These are phyloP conservation scores for Cicer arietinum DNA, from an alignment of 306 rosid species.

Conservation along the genomic window DNA sequence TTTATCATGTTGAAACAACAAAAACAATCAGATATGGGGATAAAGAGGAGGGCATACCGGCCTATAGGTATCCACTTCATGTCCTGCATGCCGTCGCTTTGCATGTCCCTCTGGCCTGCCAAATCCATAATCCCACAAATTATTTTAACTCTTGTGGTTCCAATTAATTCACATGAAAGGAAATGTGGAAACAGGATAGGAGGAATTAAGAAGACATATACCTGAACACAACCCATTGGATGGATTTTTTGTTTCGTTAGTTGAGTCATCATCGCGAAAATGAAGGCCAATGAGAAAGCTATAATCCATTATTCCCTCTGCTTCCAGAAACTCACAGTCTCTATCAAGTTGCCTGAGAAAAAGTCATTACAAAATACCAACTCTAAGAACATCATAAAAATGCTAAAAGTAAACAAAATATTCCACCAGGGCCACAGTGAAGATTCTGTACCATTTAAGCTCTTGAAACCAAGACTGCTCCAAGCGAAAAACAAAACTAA, in stretches of 20 bases:
- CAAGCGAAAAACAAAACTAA: constrained; percentile 58
- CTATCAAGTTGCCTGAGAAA: constrained; percentile 60
- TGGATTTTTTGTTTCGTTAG: constrained; percentile 46
- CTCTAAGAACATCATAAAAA: constrained; percentile 13
- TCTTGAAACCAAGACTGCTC: constrained; percentile 63
- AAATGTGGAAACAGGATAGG: constrained; percentile 3
- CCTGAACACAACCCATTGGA: constrained; percentile 42
- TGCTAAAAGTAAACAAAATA: neutral
- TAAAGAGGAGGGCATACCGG: constrained; percentile 52
- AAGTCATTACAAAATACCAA: constrained; percentile 41
- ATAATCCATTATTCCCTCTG: constrained; percentile 67
- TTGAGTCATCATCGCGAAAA: constrained; percentile 50
- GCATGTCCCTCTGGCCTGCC: constrained; percentile 51
- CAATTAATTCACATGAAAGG: constrained; percentile 31
- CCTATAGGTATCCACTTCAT: constrained; percentile 50
- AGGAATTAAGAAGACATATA: constrained; percentile 39
- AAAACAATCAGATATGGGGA: constrained; percentile 6
- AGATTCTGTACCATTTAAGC: constrained; percentile 54
- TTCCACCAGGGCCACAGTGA: neutral
- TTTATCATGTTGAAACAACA: constrained; percentile 28
- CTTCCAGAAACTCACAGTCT: constrained; percentile 62
- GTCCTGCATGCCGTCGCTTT: constrained; percentile 47
- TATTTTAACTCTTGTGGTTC: neutral
- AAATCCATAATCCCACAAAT: constrained; percentile 33
- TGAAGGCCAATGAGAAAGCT: constrained; percentile 66